These are phyloP conservation scores for Hapsidospora chrysogenum DNA, from an alignment of 495 filamentous ascomycete species.

Conservation along the genomic window DNA sequence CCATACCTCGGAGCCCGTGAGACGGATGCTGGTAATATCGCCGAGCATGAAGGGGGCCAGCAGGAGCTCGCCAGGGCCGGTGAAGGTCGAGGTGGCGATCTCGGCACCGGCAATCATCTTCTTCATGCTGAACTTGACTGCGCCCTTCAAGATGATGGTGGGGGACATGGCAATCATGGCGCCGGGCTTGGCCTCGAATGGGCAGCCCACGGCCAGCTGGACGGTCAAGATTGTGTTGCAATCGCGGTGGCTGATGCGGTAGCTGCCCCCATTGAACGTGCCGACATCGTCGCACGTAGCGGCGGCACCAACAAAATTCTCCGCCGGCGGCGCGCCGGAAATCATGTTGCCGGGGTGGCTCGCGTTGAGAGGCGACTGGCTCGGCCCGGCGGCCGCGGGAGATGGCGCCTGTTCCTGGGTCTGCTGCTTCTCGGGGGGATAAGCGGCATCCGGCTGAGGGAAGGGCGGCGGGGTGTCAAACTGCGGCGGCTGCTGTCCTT, in stretches of 20 bases:
- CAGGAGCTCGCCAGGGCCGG: slow-evolving; percentile 80
- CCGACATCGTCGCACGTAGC: slow-evolving; percentile 65
- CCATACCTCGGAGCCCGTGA: slow-evolving; percentile 58
- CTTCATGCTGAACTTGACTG: slow-evolving; percentile 65
- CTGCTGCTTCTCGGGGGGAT: slow-evolving; percentile 20
- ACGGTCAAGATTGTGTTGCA: slow-evolving; percentile 79
- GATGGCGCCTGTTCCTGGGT: no score
- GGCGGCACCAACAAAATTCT: slow-evolving; percentile 41
- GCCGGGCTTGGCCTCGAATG: slow-evolving; percentile 65
- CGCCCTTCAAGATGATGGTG: slow-evolving; percentile 65
- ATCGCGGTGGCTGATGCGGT: slow-evolving; percentile 83
- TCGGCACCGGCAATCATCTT: slow-evolving; percentile 73
- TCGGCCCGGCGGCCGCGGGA: slow-evolving; percentile 8
- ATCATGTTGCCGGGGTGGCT: slow-evolving; percentile 11
- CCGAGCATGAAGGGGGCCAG: slow-evolving; percentile 67
- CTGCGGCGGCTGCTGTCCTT: slow-evolving; percentile 9
- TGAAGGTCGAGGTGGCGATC: slow-evolving; percentile 64
- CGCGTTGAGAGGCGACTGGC: slow-evolving; percentile 12
- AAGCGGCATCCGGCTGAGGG: slow-evolving; percentile 12
- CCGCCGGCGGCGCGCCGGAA: slow-evolving; percentile 14
- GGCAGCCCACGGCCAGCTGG: slow-evolving; percentile 79
- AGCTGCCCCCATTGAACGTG: slow-evolving; percentile 91
- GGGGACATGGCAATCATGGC: slow-evolving; percentile 93
- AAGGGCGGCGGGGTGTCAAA: slow-evolving; percentile 17
- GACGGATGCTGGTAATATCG: slow-evolving; percentile 66